Base-by-base conservation (phyloP, 140 eudicot species). In the Cichorium intybus region DNA sequence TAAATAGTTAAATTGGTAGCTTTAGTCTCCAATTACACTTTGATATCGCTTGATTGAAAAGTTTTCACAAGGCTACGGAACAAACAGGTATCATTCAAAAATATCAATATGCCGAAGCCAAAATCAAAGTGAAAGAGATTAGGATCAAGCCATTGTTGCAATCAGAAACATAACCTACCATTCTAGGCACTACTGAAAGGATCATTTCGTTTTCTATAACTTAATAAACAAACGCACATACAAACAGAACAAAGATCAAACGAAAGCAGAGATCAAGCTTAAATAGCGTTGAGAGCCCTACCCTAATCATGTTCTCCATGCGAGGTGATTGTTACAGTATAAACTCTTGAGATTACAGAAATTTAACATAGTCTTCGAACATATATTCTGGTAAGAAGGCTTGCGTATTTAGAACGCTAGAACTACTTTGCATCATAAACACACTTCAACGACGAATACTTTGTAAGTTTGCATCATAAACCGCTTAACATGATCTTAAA, bases 41-140 rank as follows among this genome's bases (percentile, higher is more conserved):
- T n/a, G 16, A 27, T 7, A 55, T 26, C 41, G 12, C 39, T 27
- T 53, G 3, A 8, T 24, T 24, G 34, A 12, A 27, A 28, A 16
- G 24, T 56, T 27, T 56, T 56, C 29, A 27, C 62, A 56, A 56
- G 23, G 62, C 24, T 56, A 27, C 12, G 62, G 12, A 56, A 10
- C 43, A 26, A 26, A 15, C 43, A 35, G 14, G 43, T 31, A 31
- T 31, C 35, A 31, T 31, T n/a, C n/a, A n/a, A 31, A 3, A 31
- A 31, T 31, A 31, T 2, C 33, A 62, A 43, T 7, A 10, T 24
- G 57, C 47, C 24, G 20, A 46, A 46, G 21, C 56, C 26, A 24
- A 63, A 15, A 63, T 26, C 28, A 64, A 11, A 50, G 24, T 11
- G 9, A 17, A n/a, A n/a, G 37, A 26, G 6, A 55, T 17, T 46